Conservation (phyloP, 495 filamentous ascomycete species). For the Aspergillus taichungensis region DNA sequence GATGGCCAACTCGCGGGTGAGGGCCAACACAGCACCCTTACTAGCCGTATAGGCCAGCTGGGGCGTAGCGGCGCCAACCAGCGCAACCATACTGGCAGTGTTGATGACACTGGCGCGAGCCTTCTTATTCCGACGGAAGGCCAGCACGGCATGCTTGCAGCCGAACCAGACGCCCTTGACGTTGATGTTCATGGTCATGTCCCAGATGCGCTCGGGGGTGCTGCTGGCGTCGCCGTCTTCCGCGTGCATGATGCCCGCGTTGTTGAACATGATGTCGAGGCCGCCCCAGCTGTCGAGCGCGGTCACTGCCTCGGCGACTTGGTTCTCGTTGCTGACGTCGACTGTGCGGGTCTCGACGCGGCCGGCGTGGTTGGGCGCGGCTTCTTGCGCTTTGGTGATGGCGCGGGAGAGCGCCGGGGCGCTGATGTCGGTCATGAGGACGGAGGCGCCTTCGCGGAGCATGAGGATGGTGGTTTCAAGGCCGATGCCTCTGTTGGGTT, state of each 20-base stretch:
- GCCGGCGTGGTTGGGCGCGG: conserved; percentile 46
- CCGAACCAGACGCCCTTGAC: conserved; percentile 99
- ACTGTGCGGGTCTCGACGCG: conserved; percentile 51
- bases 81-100: conserved; percentile 84
- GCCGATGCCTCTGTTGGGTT: conserved; percentile 67
- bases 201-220: conserved; percentile 89
- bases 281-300: conserved; percentile 77
- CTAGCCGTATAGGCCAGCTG: conserved; percentile 93
- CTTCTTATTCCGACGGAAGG: conserved; percentile 75
- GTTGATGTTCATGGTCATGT: conserved; percentile 88
- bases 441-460: conserved; percentile 76
- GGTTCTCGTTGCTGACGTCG: conserved; percentile 63
- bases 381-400: conserved; percentile 55
- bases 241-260: conserved; percentile 95
- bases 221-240: conserved; percentile 77
- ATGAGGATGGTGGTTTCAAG: conserved; percentile 93
- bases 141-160: conserved; percentile 82
- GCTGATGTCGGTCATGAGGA: conserved; percentile 82
- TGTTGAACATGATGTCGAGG: conserved; percentile 96
- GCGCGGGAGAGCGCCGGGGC: conserved; percentile 61
- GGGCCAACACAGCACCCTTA: conserved; percentile 86
- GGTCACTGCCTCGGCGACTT: conserved; percentile 63
- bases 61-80: conserved; percentile 89
- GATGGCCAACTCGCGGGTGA: conserved; percentile 75
- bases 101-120: conserved; percentile 78